Base-by-base conservation (phyloP, 192 early-diverging fungal species). In the Mortierella hygrophila region DNA sequence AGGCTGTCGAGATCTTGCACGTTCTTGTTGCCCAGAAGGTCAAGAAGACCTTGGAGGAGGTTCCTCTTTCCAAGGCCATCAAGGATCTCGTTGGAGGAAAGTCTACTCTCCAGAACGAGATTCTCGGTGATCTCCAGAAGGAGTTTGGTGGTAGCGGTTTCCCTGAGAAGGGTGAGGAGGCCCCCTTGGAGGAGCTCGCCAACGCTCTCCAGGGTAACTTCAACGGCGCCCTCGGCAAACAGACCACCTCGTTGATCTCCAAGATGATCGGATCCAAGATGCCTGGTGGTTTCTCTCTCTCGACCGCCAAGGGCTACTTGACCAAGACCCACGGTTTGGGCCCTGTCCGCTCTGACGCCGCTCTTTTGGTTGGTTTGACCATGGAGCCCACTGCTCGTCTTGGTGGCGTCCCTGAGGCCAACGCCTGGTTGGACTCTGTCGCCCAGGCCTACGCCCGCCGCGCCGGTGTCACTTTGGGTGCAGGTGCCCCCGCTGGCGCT, bases 21-120 rank as follows among this genome's bases (percentile, higher is more conserved):
- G 94, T 92, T 72, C 88, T 98, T 65, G 94, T 98, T 86, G 96
- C 96, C 52, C 95, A 98, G 84, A 98, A 98, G 90, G 92, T 98
- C 57, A 97, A 97, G 91, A 96, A 96, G 85, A 82, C 94, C 5
- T 81, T 97, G 6, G 87, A 88, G 41, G 96, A 97, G 42, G 88
- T 99, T 44, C 89, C 94, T 16, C 88, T 93, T 29, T 77, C 88
- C 83, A 97, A 96, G 92, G 94, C 91, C 80, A 97, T 94, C 92
- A 98, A 97, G 91, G 97, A 99, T 74, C 93, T 99, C 55, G 97
- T 98, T 54, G 97, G 95, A 46, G 98, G 98, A 81, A 99, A 99
- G 88, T 97, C 96, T 16, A 99, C 98, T 41, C 91, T 99, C 93
- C 97, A 99, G 85, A 99, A 99, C 90, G 98, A 99, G 82, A 97